A percentile compares a stretch with the other conserved stretches of the same genome.
Conservation (phyloP, 2,329 filamentous ascomycete species). For the Macroventuria anomochaeta region DNA sequence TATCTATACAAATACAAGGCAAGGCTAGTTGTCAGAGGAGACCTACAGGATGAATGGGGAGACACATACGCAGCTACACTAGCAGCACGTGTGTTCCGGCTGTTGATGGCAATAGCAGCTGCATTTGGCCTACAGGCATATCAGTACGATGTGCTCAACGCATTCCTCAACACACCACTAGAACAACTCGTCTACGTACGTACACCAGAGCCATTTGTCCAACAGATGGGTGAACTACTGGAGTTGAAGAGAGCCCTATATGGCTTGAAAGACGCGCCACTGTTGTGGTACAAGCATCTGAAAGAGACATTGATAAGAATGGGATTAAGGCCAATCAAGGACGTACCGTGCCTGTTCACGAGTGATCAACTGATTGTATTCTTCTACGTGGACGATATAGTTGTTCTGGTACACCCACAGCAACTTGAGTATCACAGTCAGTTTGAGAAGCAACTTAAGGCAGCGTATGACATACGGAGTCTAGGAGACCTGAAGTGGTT, state of each 20-base stretch:
- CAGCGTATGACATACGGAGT: too few species aligned
- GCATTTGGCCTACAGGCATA: slow-evolving; percentile 23
- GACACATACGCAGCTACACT: too few species aligned
- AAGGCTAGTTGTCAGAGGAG: slow-evolving; percentile 20
- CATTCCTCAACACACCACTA: slow-evolving; percentile 30
- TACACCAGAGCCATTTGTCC: too few species aligned
- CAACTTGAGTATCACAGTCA: too few species aligned
- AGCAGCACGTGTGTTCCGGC: slow-evolving; percentile 3
- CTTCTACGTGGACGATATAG: too few species aligned
- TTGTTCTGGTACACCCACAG: too few species aligned
- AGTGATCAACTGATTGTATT: too few species aligned
- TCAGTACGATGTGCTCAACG: slow-evolving; percentile 30
- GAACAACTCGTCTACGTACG: too few species aligned
- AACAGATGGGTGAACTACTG: too few species aligned
- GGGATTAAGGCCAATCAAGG: slow-evolving; percentile 17
- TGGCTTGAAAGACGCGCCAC: slow-evolving; percentile 25
- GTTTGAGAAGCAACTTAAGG: too few species aligned
- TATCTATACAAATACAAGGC: slow-evolving; percentile 24
- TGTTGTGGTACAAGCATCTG: slow-evolving; percentile 28
- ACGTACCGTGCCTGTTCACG: too few species aligned
- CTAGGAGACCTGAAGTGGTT: too few species aligned
- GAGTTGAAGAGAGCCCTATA: slow-evolving; percentile 29
- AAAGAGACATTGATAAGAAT: slow-evolving; percentile 17
- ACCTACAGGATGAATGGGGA: slow-evolving; percentile 15
- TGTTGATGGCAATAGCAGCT: slow-evolving; percentile 29